phyloP scores from a whole-genome alignment of 495 filamentous ascomycete species.

The Bryoglossum gracile region DNA sequence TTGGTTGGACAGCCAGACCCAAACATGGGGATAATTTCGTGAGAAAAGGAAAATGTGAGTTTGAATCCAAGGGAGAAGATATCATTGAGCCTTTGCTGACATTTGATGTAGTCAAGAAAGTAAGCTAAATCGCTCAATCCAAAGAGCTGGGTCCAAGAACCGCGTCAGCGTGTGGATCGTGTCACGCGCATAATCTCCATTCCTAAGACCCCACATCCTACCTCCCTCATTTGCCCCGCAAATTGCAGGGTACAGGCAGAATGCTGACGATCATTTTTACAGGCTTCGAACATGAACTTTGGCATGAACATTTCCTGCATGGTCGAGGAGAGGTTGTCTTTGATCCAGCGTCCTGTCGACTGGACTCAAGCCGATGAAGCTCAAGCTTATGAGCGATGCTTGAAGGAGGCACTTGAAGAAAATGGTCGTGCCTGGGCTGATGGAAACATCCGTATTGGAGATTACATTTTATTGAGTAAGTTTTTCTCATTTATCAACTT shows the following conservation, averaged over 20 bases:
- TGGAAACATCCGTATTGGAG: slow-evolving; percentile 71
- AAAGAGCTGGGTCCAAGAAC: background rate
- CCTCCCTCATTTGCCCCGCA: too few species aligned
- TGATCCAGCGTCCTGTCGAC: slow-evolving; percentile 46
- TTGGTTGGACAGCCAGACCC: slow-evolving; percentile 76
- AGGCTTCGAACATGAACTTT: slow-evolving; percentile 85
- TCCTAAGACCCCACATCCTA: too few species aligned
- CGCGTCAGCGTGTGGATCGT: too few species aligned
- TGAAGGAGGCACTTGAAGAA: slow-evolving; percentile 63
- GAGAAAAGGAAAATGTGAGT: slow-evolving; percentile 46
- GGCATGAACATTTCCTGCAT: slow-evolving; percentile 66
- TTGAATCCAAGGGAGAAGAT: background rate
- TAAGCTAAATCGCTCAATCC: slow-evolving; percentile 9
- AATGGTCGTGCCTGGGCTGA: slow-evolving; percentile 71
- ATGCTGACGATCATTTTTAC: slow-evolving; percentile 9
- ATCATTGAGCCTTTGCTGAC: slow-evolving; percentile 9
- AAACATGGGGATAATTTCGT: slow-evolving; percentile 54
- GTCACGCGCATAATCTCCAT: too few species aligned
- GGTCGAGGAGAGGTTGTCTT: slow-evolving; percentile 60
- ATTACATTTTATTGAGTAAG: slow-evolving; percentile 62
- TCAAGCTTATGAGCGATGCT: slow-evolving; percentile 54
- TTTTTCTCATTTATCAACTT: background rate
- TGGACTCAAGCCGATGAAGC: slow-evolving; percentile 69
- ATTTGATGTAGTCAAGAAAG: slow-evolving; percentile 23
- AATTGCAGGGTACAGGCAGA: background rate